A percentile compares a stretch with the other conserved stretches of the same genome.
Evolutionary conservation across 306 rosid genomes (phyloP).

Genomic region (Inga oerstediana): DNA sequence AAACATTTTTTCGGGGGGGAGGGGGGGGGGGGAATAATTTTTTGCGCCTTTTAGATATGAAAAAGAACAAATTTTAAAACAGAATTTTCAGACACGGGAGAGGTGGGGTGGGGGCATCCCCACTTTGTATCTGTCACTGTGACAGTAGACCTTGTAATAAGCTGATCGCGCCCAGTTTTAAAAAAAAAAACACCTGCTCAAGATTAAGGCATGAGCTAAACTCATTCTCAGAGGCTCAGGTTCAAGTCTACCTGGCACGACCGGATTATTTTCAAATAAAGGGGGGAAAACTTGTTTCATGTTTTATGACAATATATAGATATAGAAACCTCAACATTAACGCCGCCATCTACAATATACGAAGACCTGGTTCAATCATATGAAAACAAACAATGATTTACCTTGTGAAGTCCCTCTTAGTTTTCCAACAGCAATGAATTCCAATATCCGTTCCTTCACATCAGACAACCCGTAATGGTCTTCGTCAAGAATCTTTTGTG

Average conservation of each 20-base stretch:
- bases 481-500: slow-evolving; percentile 93
- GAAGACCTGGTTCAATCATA: neutral
- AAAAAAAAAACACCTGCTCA: neutral
- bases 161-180: neutral
- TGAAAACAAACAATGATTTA: slow-evolving; percentile 38
- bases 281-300: neutral
- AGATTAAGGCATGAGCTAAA: neutral
- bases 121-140: neutral
- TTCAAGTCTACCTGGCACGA: neutral
- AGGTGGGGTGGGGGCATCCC: too few species aligned
- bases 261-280: neutral
- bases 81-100: too few species aligned
- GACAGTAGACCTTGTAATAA: neutral
- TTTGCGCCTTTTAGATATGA: too few species aligned
- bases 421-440: slow-evolving; percentile 97
- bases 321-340: neutral
- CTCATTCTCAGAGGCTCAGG: neutral
- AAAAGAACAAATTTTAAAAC: too few species aligned
- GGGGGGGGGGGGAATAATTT: neutral
- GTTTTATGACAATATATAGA: neutral
- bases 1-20: neutral
- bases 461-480: slow-evolving; percentile 97
- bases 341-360: neutral
- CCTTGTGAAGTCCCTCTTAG: slow-evolving; percentile 98
- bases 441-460: slow-evolving; percentile 96